These are phyloP conservation scores for Apiotrichum sp. DNA, from an alignment of 1,284 basidiomycete species.

Conservation along the genomic window DNA sequence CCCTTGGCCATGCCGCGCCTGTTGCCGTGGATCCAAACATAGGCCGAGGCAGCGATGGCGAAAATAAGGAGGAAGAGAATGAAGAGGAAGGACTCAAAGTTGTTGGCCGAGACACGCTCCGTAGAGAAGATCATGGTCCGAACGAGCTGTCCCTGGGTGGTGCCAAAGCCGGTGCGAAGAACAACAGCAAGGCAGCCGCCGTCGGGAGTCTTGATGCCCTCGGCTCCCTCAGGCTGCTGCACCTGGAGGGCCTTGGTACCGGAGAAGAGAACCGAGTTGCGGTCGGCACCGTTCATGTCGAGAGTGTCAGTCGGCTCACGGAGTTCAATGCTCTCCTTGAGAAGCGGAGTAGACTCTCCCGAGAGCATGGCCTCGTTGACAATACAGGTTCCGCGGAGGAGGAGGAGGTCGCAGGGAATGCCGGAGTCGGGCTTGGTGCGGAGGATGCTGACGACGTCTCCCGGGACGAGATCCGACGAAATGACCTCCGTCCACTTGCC, in stretches of 20 bases:
- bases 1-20: slow-evolving; percentile 86
- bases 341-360: slow-evolving; percentile 87
- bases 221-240: slow-evolving; percentile 33
- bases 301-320: slow-evolving; percentile 67
- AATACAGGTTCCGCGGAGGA: slow-evolving; percentile 81
- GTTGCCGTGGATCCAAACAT: slow-evolving; percentile 93
- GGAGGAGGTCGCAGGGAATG: slow-evolving; percentile 82
- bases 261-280: slow-evolving; percentile 82
- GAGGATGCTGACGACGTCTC: slow-evolving; percentile 76
- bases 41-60: slow-evolving; percentile 89
- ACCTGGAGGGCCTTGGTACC: slow-evolving; percentile 92
- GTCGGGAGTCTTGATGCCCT: slow-evolving; percentile 58
- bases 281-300: slow-evolving; percentile 77
- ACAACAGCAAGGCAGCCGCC: slow-evolving; percentile 84
- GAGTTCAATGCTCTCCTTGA: slow-evolving; percentile 86
- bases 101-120: slow-evolving; percentile 90
- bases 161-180: slow-evolving; percentile 91
- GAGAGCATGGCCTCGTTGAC: slow-evolving; percentile 98
- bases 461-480: slow-evolving; percentile 78
- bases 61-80: slow-evolving; percentile 94
- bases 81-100: slow-evolving; percentile 86
- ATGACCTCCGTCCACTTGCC: slow-evolving; percentile 71
- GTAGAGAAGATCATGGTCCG: slow-evolving; percentile 97
- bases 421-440: slow-evolving; percentile 76
- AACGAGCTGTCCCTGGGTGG: slow-evolving; percentile 89